Evolutionary conservation across 768 basidiomycete species (phyloP), one percentile per base, ranked within the genome.

Genomic region (Agrocybe praecox): DNA sequence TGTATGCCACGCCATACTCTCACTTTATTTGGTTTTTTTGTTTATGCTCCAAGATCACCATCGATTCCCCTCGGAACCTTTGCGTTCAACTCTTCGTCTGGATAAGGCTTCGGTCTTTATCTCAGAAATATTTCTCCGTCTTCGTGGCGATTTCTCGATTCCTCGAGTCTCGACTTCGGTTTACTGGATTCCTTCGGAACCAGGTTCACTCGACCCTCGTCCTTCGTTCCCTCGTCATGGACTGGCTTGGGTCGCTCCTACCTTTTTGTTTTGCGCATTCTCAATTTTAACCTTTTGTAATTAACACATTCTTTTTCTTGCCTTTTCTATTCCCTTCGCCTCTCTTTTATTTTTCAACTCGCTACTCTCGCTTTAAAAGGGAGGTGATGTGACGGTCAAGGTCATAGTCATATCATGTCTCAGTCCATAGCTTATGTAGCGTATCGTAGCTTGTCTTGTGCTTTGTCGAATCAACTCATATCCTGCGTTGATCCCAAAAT

Each of bases 91-190:
- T n/a, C 9, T 46, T 47, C 11, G 46, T 24, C 22, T 47, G 21
- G 10, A 47, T 47, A 47, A 47, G 46, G 46, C 46, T 47, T 47
- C 46, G 22, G 46, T 47, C 46, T 47, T 47, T 22, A 47, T 47
- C 23, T 26, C 46, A 22, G n/a, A n/a, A n/a, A n/a, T n/a, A 24
- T 21, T 22, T 22, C 8, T 22, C n/a, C n/a, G 45, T 22, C 15
- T n/a, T 46, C 5, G 24, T 26, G n/a, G n/a, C n/a, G n/a, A n/a
- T n/a, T n/a, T n/a, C n/a, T 40, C n/a, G 36, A 40, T 15, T 40
- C 36, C n/a, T 4, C 26, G 26, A 6, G 14, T 40, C 14, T 40
- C 14, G 36, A 40, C 36, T 40, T 6, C 12, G 36, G n/a, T n/a
- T 15, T 40, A 40, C 12, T 40, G 36, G 36, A 40, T 40, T 40